Evolutionary conservation across 306 rosid species (phyloP).

Genomic region (Sechiopsis laciniata): DNA sequence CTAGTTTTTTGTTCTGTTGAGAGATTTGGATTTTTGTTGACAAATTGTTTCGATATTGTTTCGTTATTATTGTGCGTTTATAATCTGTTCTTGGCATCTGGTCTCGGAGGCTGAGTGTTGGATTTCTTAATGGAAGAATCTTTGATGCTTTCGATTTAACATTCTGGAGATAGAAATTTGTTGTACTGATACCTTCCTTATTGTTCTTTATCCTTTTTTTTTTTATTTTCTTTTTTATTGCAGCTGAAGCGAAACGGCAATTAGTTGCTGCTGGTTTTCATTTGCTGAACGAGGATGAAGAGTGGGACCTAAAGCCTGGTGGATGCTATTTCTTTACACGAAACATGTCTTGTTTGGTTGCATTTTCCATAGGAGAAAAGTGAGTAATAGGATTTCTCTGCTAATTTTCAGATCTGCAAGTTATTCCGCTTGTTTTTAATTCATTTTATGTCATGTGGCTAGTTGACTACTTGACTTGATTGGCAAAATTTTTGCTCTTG

Average conservation of each 20-base stretch:
- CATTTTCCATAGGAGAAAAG: conserved; percentile 83
- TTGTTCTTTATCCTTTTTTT: neutral
- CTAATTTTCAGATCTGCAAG: neutral
- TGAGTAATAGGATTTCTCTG: conserved; percentile 26
- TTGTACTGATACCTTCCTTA: conserved; percentile 7
- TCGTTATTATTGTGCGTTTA: neutral
- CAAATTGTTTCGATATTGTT: conserved; percentile 5
- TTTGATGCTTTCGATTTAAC: neutral
- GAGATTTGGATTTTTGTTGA: neutral
- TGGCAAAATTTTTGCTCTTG: neutral
- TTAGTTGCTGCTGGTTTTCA: conserved; percentile 74
- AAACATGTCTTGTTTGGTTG: conserved; percentile 87
- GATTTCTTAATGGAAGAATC: neutral
- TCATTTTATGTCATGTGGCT: neutral
- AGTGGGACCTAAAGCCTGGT: conserved; percentile 88
- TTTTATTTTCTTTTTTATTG: neutral
- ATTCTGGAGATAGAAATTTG: conserved; percentile 2
- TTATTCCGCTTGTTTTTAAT: neutral
- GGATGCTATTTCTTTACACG: conserved; percentile 91
- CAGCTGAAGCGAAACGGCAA: conserved; percentile 85
- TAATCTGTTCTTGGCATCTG: neutral
- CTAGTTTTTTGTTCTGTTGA: neutral
- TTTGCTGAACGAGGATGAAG: conserved; percentile 63
- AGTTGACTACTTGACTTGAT: conserved; percentile 2
- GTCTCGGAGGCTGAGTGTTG: neutral